Evolutionary conservation across 495 filamentous ascomycete species (phyloP), one percentile per base, ranked within the genome.

Genomic region (Trichoderma virens): DNA sequence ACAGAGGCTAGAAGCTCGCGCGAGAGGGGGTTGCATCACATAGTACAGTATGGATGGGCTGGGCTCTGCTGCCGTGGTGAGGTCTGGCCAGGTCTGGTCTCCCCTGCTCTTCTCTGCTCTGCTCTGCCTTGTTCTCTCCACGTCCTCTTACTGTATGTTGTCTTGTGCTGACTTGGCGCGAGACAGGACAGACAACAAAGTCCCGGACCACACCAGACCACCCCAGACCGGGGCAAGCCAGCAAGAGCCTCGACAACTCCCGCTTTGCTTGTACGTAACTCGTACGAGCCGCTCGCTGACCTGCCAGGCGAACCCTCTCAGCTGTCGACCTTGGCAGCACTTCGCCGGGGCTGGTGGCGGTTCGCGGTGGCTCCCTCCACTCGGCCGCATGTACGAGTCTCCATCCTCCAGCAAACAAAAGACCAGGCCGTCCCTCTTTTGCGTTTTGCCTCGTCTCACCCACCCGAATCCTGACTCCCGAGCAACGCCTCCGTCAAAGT

Each of bases 261-360:
- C 14, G 5, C 43, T 47, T 30, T 56, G 25, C 51, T 56, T 27
- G 25, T 56, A 56, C 51, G 51, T 56, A 56, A 56, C 51, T 45
- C 41, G 41, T 45, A 45, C 41, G 41, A 45, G 51, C 25, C 5
- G 27, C 25, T 28, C 3, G 51, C 25, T 11, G 23, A 13, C 51
- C 23, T 27, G 51, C 51, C 0, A 47, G 16, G 20, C 18, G 43
- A 47, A 23, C 18, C 18, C 5, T n/a, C n/a, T 47, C 43, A 47
- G 43, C 43, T 47, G 43, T 47, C 43, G 43, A 56, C 23, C 51
- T 56, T 56, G 51, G 51, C 51, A 56, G 23, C 23, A 56, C 51
- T 7, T 56, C 51, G 51, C 51, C 51, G 51, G 51, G 51, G 51
- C 51, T 56, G 51, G 51, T 56, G 51, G 51, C 51, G 51, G 51